Conservation (phyloP, 2,329 filamentous ascomycete genomes). For the Microsporum ferrugineum region DNA sequence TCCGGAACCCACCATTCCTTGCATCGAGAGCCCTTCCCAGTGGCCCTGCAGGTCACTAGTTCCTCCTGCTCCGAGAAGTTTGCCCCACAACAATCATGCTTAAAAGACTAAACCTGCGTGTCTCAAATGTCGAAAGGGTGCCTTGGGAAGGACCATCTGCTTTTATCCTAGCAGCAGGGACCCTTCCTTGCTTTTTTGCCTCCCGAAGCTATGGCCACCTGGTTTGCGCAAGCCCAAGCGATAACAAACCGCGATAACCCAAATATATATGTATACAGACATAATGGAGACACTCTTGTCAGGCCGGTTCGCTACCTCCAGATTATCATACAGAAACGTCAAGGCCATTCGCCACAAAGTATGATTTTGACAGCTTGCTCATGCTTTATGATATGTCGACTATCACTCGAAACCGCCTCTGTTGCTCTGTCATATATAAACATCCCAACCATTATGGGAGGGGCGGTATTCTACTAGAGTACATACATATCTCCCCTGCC, state of each 20-base stretch:
- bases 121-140: neutral
- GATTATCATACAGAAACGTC: neutral
- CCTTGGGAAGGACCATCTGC: neutral
- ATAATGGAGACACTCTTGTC: neutral
- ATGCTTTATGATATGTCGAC: slow-evolving; percentile 3
- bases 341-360: neutral
- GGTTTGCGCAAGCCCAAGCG: neutral
- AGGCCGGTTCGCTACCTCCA: neutral
- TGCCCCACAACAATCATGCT: neutral
- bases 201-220: neutral
- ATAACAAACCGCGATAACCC: neutral
- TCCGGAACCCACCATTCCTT: slow-evolving; percentile 2
- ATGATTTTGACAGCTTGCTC: neutral
- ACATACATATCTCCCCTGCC: neutral
- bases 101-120: neutral
- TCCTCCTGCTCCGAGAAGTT: neutral
- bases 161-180: neutral
- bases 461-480: neutral
- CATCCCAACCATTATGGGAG: neutral
- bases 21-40: neutral
- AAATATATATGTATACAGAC: neutral
- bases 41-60: slow-evolving; percentile 1
- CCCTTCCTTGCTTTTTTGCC: neutral
- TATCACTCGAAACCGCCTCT: neutral
- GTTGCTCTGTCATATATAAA: neutral